A percentile compares a stretch with the other conserved stretches of the same genome.
These are phyloP conservation scores for Lyophyllum semitale DNA, from an alignment of 768 basidiomycete genomes.

Conservation along the genomic window DNA sequence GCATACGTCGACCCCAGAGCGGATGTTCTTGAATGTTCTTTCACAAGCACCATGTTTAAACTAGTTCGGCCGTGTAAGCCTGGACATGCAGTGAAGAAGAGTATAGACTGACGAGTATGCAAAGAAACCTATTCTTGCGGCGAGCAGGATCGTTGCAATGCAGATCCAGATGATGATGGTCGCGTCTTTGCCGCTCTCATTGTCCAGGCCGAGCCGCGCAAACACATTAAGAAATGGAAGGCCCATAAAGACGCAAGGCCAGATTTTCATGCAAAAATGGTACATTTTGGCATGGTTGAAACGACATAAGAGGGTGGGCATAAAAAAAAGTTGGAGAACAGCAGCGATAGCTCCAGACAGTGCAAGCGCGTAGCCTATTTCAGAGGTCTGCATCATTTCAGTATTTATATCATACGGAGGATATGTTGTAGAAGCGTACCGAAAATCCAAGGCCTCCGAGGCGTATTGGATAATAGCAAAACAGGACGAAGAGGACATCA, in stretches of 20 bases:
- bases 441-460: too few relatives aligned
- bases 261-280: conserved; percentile 53
- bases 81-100: not conserved
- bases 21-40: conserved; percentile 44
- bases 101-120: conserved; percentile 46
- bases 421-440: too few relatives aligned
- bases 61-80: conserved; percentile 10
- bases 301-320: conserved; percentile 52
- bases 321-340: conserved; percentile 50
- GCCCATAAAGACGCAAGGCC: conserved; percentile 48
- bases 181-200: conserved; percentile 11
- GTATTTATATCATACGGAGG: conserved; percentile 3
- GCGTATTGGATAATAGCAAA: too few relatives aligned
- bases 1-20: conserved; percentile 60
- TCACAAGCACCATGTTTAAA: conserved; percentile 58
- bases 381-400: conserved; percentile 31
- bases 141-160: conserved; percentile 40
- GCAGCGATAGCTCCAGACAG: conserved; percentile 47
- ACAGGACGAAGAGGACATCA: conserved; percentile 64
- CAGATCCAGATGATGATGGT: conserved; percentile 46
- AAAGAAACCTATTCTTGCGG: conserved; percentile 44
- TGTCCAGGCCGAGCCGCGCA: conserved; percentile 26
- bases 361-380: conserved; percentile 60
- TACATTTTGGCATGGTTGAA: conserved; percentile 54
- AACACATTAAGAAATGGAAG: conserved; percentile 54